Percentiles rank a stretch among this genome's conserved stretches.
Conservation (phyloP, 768 basidiomycete species). For the Xerocomellus dryophilus region DNA sequence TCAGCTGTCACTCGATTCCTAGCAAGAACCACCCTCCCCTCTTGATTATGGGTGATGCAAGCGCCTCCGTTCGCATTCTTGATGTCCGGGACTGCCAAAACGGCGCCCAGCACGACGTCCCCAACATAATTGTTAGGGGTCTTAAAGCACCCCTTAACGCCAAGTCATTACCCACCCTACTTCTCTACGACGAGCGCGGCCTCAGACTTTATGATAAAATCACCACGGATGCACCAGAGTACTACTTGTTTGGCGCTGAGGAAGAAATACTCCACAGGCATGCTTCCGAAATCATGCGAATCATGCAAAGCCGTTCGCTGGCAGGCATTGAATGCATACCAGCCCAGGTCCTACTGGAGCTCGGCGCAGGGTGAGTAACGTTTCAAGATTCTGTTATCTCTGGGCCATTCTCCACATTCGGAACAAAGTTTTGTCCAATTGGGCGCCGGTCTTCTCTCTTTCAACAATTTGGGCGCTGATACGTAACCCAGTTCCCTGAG, state of each 20-base stretch:
- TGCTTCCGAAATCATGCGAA: constrained; percentile 68
- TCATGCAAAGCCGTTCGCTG: constrained; percentile 52
- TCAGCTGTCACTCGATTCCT: neutral
- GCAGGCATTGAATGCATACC: constrained; percentile 23
- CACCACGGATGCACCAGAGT: constrained; percentile 73
- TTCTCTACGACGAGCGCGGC: constrained; percentile 85
- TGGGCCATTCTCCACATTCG: neutral
- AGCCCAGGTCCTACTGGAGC: constrained; percentile 72
- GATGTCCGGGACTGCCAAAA: constrained; percentile 21
- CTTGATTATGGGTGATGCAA: constrained; percentile 21
- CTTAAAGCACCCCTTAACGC: constrained; percentile 51
- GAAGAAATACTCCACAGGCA: constrained; percentile 76
- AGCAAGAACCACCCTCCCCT: neutral
- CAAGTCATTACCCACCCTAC: constrained; percentile 73
- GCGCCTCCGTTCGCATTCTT: constrained; percentile 17
- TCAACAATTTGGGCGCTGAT: constrained; percentile 10
- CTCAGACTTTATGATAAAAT: constrained; percentile 84
- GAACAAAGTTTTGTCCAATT: neutral
- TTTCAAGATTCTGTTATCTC: neutral
- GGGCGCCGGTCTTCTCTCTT: neutral
- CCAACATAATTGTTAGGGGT: constrained; percentile 50
- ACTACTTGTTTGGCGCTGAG: constrained; percentile 89
- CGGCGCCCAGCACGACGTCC: constrained; percentile 32
- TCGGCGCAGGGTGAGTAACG: constrained; percentile 85
- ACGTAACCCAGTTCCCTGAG: constrained; percentile 60